Conservation (phyloP, 192 early-diverging fungal species). For the Dissophora ornata region DNA sequence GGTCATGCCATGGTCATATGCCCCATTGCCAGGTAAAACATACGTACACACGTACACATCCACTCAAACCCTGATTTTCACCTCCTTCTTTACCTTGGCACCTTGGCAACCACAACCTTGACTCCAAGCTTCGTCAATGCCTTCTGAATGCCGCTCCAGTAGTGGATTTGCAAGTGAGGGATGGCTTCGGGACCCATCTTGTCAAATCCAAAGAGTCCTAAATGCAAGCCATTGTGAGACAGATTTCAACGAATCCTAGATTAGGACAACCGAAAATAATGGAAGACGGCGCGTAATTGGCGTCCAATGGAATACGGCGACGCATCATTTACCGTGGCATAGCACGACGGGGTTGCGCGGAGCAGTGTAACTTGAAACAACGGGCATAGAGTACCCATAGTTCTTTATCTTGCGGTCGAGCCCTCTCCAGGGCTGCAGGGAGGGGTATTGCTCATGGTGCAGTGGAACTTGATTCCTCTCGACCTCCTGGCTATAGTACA, state of each 20-base stretch:
- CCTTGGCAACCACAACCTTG: constrained; percentile 82
- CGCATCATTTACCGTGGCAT: constrained; percentile 79
- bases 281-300: too few species aligned
- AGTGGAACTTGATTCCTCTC: constrained; percentile 4
- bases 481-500: constrained; percentile 17
- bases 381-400: constrained; percentile 55
- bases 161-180: constrained; percentile 87
- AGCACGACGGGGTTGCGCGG: constrained; percentile 84
- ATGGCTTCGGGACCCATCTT: constrained; percentile 79
- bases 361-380: constrained; percentile 75
- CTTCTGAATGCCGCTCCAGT: constrained; percentile 85
- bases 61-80: too few species aligned
- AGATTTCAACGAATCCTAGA: too few species aligned
- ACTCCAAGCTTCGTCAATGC: constrained; percentile 83
- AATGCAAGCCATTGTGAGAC: neutral
- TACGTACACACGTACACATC: too few species aligned
- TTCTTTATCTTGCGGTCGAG: constrained; percentile 66
- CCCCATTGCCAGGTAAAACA: neutral
- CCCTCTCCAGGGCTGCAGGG: constrained; percentile 42
- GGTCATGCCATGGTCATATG: neutral
- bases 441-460: constrained; percentile 39
- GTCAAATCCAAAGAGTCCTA: constrained; percentile 91
- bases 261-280: too few species aligned
- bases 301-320: neutral
- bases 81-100: constrained; percentile 64